Evolutionary conservation across 1,284 basidiomycete genomes (phyloP).

Genomic region (Schizopora paradoxa): DNA sequence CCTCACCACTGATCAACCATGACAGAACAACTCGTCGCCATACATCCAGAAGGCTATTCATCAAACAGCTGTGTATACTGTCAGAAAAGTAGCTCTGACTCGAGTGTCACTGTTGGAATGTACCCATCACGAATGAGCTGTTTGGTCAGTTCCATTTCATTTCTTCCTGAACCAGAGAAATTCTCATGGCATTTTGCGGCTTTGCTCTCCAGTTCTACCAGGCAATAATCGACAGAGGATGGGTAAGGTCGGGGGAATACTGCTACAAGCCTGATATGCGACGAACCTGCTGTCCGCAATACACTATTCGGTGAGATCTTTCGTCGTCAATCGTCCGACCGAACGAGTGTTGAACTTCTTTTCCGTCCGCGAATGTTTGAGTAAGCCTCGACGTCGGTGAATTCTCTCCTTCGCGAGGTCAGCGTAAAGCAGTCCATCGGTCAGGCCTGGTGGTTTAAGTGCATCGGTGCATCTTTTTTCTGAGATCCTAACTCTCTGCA

Average conservation of each 20-base stretch:
- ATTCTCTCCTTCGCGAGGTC: conserved; percentile 76
- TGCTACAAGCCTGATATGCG: conserved; percentile 81
- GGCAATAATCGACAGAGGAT: conserved; percentile 80
- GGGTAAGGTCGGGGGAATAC: conserved; percentile 80
- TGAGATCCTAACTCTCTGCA: conserved; percentile 24
- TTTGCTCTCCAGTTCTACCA: conserved; percentile 53
- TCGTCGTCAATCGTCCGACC: not conserved
- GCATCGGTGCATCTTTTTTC: not conserved
- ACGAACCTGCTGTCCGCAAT: conserved; percentile 84
- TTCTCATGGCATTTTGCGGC: not conserved
- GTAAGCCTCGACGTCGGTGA: conserved; percentile 63
- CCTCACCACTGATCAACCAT: no score
- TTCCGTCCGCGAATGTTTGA: no score
- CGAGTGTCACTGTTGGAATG: conserved; percentile 33
- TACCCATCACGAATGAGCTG: conserved; percentile 41
- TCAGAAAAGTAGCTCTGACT: no score
- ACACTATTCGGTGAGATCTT: conserved; percentile 71
- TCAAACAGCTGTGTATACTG: no score
- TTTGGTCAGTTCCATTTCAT: conserved; percentile 39
- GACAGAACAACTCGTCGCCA: no score
- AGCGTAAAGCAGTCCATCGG: conserved; percentile 72
- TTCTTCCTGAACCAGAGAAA: conserved; percentile 3
- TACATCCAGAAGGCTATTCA: no score
- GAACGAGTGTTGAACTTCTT: conserved; percentile 3
- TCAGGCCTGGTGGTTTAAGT: conserved; percentile 28